Conservation (phyloP, 2,329 filamentous ascomycete genomes). For the Pseudocercospora eumusae region DNA sequence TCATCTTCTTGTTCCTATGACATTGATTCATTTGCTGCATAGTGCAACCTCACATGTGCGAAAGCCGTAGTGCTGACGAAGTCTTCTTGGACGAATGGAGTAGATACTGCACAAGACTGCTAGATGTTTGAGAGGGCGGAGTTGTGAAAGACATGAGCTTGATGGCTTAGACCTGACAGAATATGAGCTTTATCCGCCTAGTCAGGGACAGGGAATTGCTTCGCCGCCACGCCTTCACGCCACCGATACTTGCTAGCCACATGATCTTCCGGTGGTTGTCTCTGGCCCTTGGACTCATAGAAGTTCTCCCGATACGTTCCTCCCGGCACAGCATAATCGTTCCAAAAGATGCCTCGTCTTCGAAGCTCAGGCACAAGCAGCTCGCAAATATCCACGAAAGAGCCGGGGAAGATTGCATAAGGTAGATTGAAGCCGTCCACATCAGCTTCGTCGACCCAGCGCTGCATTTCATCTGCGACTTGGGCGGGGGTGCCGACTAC, state of each 20-base stretch:
- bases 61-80: no score
- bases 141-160: no score
- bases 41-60: no score
- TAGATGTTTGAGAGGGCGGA: no score
- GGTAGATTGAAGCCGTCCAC: constrained; percentile 70
- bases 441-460: constrained; percentile 66
- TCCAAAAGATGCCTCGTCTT: constrained; percentile 57
- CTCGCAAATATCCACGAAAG: constrained; percentile 54
- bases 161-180: no score
- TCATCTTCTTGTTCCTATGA: no score
- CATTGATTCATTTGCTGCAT: no score
- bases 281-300: constrained; percentile 54
- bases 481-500: constrained; percentile 63
- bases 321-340: constrained; percentile 54
- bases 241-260: constrained; percentile 14
- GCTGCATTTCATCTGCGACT: constrained; percentile 66
- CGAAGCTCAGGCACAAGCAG: constrained; percentile 64
- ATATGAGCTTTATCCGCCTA: no score
- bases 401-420: constrained; percentile 17
- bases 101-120: no score
- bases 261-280: constrained; percentile 35
- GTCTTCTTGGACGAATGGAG: no score
- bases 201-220: constrained; percentile 8
- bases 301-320: constrained; percentile 64
- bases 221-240: constrained; percentile 12